These are phyloP conservation scores for Fragaria vesca DNA, from an alignment of 306 rosid species.

Conservation along the genomic window DNA sequence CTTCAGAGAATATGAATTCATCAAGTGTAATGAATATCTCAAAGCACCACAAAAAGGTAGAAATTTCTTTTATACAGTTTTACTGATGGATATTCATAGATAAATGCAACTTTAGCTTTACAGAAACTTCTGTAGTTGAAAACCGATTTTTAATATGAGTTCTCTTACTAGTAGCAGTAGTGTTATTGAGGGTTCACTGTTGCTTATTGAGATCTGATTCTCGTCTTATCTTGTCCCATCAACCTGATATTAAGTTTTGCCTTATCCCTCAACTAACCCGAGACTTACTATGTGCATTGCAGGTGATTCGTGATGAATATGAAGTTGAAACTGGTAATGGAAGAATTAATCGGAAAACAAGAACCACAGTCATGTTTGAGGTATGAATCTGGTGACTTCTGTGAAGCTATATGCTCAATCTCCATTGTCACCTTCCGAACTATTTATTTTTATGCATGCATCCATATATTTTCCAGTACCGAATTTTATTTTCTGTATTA, in stretches of 20 bases:
- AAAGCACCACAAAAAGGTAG: slow-evolving; percentile 79
- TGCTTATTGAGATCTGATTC: slow-evolving; percentile 22
- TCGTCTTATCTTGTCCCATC: slow-evolving; percentile 14
- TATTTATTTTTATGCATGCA: slow-evolving; percentile 7
- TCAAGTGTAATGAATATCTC: slow-evolving; percentile 60
- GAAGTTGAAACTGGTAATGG: slow-evolving; percentile 96
- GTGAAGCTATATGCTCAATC: neutral
- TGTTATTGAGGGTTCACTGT: slow-evolving; percentile 8
- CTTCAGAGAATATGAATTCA: slow-evolving; percentile 48
- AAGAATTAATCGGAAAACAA: slow-evolving; percentile 83
- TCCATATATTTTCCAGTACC: slow-evolving; percentile 16
- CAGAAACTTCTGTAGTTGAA: neutral
- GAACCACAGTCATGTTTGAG: slow-evolving; percentile 93
- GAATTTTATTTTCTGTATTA: slow-evolving; percentile 24
- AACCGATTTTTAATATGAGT: neutral
- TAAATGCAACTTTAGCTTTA: neutral
- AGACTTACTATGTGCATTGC: slow-evolving; percentile 26
- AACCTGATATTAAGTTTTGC: slow-evolving; percentile 10
- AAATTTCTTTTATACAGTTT: slow-evolving; percentile 10
- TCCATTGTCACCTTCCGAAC: slow-evolving; percentile 4
- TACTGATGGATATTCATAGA: neutral
- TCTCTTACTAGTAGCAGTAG: neutral
- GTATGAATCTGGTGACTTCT: slow-evolving; percentile 42
- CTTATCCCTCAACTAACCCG: slow-evolving; percentile 15
- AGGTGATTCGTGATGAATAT: slow-evolving; percentile 92